Evolutionary conservation across 2,329 filamentous ascomycete genomes (phyloP).

Genomic region (Aspergillus clavatus): DNA sequence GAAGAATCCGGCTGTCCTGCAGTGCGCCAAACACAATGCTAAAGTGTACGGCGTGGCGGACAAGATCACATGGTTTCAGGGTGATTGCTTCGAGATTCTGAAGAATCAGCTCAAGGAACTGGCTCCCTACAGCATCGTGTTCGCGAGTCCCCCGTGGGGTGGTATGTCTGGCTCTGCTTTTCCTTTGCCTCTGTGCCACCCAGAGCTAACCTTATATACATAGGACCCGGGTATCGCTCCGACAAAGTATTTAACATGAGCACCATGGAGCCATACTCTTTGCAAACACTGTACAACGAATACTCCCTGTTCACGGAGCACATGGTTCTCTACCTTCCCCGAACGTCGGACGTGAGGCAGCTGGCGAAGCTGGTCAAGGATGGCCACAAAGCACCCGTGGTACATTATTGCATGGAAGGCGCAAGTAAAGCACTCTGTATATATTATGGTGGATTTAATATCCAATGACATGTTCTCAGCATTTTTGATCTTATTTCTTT

Average conservation of each 20-base stretch:
- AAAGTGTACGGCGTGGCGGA: conserved; percentile 72
- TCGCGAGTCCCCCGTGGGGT: conserved; percentile 70
- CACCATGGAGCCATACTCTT: conserved; percentile 82
- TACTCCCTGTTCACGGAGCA: conserved; percentile 52
- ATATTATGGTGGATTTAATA: conserved; percentile 52
- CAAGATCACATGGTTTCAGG: conserved; percentile 79
- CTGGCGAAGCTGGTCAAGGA: conserved; percentile 54
- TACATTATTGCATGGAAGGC: conserved; percentile 88
- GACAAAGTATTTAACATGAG: conserved; percentile 74
- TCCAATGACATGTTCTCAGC: conserved; percentile 18
- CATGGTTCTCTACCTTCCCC: conserved; percentile 74
- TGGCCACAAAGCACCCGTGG: conserved; percentile 61
- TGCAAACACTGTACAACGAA: conserved; percentile 57
- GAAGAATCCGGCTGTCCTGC: conserved; percentile 70
- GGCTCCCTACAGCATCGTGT: conserved; percentile 56
- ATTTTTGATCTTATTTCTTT: neutral
- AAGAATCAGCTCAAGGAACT: conserved; percentile 45
- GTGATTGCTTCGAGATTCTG: conserved; percentile 77
- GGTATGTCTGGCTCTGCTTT: conserved; percentile 45
- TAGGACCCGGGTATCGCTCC: conserved; percentile 59
- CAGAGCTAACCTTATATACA: conserved; percentile 2
- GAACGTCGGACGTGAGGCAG: conserved; percentile 77
- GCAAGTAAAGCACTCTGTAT: conserved; percentile 72
- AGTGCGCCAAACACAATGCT: conserved; percentile 90
- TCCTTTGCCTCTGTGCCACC: neutral